These are phyloP conservation scores for Syzygium syzygioides DNA, from an alignment of 441 rosid genomes.

Conservation along the genomic window DNA sequence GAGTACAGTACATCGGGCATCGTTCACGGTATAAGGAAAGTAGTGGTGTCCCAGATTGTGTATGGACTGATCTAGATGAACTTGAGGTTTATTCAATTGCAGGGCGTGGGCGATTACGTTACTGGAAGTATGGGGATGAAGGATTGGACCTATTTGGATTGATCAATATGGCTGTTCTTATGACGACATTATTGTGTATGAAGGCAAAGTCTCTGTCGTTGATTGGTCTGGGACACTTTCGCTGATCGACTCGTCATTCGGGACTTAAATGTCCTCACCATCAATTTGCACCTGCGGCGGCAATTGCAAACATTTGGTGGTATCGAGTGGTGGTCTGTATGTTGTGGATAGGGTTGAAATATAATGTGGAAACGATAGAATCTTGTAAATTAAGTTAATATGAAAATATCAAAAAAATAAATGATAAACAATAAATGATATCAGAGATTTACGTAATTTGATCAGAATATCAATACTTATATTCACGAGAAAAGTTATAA, in stretches of 20 bases:
- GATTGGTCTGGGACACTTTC: constrained; percentile 21
- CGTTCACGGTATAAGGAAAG: background rate
- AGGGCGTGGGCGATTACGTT: background rate
- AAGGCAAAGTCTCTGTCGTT: constrained; percentile 19
- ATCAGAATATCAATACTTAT: too few species aligned
- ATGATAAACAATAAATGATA: too few species aligned
- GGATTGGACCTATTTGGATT: background rate
- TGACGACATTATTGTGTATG: constrained; percentile 11
- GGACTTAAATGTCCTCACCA: constrained; percentile 22
- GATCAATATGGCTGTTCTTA: background rate
- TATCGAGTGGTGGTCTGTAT: constrained; percentile 20
- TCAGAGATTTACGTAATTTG: too few species aligned
- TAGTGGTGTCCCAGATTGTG: constrained; percentile 8
- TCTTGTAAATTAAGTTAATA: too few species aligned
- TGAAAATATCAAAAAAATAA: too few species aligned
- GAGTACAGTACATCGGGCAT: background rate
- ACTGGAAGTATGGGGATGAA: constrained; percentile 2
- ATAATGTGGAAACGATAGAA: accelerated
- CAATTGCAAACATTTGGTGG: constrained; percentile 11
- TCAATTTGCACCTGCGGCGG: constrained; percentile 10
- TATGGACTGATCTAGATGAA: background rate
- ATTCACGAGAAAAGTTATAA: too few species aligned
- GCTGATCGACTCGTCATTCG: constrained; percentile 12
- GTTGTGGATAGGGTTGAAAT: too few species aligned
- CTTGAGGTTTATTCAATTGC: background rate